Evolutionary conservation across 768 basidiomycete species (phyloP).

Genomic region (Russula dissimulans): DNA sequence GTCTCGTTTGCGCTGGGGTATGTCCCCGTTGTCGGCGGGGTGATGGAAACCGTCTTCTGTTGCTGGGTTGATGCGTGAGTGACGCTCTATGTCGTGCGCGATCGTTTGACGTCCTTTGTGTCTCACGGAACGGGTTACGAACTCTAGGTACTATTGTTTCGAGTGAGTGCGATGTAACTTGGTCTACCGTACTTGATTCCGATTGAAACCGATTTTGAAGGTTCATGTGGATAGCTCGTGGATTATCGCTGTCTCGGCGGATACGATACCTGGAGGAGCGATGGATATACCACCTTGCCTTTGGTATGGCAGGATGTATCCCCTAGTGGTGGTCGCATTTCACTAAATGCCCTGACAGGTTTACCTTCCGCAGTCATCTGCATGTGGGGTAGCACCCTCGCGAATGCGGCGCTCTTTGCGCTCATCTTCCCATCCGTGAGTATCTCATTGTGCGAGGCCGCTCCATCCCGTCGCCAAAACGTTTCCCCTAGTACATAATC

Average conservation of each 20-base stretch:
- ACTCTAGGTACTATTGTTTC: conserved; percentile 74
- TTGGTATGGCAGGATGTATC: conserved; percentile 39
- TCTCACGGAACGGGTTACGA: not conserved
- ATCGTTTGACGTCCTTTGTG: not conserved
- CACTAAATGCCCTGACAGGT: conserved; percentile 32
- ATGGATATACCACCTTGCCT: conserved; percentile 84
- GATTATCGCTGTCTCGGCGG: conserved; percentile 55
- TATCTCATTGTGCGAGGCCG: conserved; percentile 6
- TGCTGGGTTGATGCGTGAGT: conserved; percentile 84
- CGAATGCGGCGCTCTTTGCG: conserved; percentile 77
- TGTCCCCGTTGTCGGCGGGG: conserved; percentile 57
- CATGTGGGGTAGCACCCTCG: conserved; percentile 61
- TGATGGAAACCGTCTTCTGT: conserved; percentile 58
- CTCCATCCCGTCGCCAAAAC: not conserved
- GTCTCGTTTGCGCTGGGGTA: conserved; percentile 55
- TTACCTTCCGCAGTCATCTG: conserved; percentile 66
- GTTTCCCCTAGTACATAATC: conserved; percentile 57
- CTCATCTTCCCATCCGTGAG: conserved; percentile 71
- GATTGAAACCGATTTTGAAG: conserved; percentile 28
- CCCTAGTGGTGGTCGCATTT: not conserved
- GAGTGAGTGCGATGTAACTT: conserved; percentile 42
- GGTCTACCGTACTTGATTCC: conserved; percentile 4
- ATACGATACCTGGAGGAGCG: conserved; percentile 75
- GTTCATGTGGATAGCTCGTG: conserved; percentile 72
- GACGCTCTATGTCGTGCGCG: not conserved